Evolutionary conservation across 768 basidiomycete genomes (phyloP), one percentile per base, ranked within the genome.

Genomic region (Candolleomyces aberdarensis): DNA sequence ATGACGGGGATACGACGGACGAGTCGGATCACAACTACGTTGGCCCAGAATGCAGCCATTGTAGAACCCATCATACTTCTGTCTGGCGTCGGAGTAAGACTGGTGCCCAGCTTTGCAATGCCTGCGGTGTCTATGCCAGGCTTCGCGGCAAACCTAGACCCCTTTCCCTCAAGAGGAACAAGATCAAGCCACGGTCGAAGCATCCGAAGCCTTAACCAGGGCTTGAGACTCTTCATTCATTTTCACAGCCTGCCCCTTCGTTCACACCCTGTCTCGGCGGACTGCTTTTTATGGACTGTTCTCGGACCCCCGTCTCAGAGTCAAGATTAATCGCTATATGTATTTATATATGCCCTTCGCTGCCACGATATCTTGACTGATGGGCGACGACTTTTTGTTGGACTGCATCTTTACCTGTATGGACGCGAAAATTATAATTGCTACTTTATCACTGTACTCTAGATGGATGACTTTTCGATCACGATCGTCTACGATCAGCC

Each of bases 81-180:
- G 81, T 82, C 46, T 82, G 81, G 81, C 72, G 81, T 43, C 70
- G 81, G 54, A 80, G 79, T 64, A 82, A 82, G 67, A 72, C 77
- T 1, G 81, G 81, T 0, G 78, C 77, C 13, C 79, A 80, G 64
- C 72, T 82, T 1, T 82, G 81, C 66, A 82, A 82, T 56, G 81
- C 81, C 5, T 82, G 81, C 65, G 81, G 81, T 22, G 81, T 82
- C 9, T 82, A 82, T 62, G 70, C 70, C 31, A 72, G 81, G 32
- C 74, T 82, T 50, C 75, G 80, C 14, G 81, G 81, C 3, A 80
- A 76, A 62, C 78, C 78, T 58, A 69, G 81, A 41, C 81, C 81
- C 7, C 63, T 82, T 26, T 76, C 75, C 6, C 70, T 82, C 60
- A 78, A 75, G 69, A 73, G 76, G 54, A 79, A 80, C 58, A 80